These are phyloP conservation scores for Ajuga reptans DNA, from an alignment of 305 asterid species.

Conservation along the genomic window DNA sequence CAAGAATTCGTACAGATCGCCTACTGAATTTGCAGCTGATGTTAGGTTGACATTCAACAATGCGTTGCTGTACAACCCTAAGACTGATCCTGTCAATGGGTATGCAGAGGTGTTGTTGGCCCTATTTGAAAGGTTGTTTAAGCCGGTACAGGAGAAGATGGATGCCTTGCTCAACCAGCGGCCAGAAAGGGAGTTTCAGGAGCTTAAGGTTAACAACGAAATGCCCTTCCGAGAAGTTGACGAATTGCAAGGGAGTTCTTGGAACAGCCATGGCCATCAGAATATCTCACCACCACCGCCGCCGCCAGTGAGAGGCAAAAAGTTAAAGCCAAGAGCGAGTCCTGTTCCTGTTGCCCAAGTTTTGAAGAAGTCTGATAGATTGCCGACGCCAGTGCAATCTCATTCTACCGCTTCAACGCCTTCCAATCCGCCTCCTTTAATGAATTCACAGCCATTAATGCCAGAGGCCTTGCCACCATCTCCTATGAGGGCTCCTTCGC, in stretches of 20 bases:
- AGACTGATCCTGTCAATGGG: slow-evolving; percentile 57
- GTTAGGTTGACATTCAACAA: slow-evolving; percentile 79
- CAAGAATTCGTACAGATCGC: slow-evolving; percentile 43
- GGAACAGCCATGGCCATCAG: slow-evolving; percentile 39
- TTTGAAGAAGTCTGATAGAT: slow-evolving; percentile 45
- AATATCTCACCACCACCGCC: slow-evolving; percentile 33
- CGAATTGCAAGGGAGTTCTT: slow-evolving; percentile 77
- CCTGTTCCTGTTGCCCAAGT: slow-evolving; percentile 31
- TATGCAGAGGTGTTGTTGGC: slow-evolving; percentile 56
- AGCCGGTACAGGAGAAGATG: slow-evolving; percentile 54
- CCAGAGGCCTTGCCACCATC: slow-evolving; percentile 37
- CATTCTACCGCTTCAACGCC: slow-evolving; percentile 75
- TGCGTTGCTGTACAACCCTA: slow-evolving; percentile 85
- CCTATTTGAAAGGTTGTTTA: slow-evolving; percentile 66
- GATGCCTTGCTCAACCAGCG: slow-evolving; percentile 15
- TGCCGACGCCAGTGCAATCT: slow-evolving; percentile 38
- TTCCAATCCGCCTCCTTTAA: slow-evolving; percentile 36
- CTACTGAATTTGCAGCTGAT: slow-evolving; percentile 67
- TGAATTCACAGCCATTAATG: slow-evolving; percentile 20
- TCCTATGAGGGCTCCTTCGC: slow-evolving; percentile 46
- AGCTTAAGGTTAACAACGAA: slow-evolving; percentile 21
- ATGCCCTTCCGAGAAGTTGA: slow-evolving; percentile 27
- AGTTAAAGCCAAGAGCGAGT: slow-evolving; percentile 32
- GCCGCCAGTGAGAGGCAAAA: slow-evolving; percentile 29
- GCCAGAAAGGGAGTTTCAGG: slow-evolving; percentile 29